phyloP scores from a whole-genome alignment of 352 stramenopile species.

The Globisporangium carolinianum region DNA sequence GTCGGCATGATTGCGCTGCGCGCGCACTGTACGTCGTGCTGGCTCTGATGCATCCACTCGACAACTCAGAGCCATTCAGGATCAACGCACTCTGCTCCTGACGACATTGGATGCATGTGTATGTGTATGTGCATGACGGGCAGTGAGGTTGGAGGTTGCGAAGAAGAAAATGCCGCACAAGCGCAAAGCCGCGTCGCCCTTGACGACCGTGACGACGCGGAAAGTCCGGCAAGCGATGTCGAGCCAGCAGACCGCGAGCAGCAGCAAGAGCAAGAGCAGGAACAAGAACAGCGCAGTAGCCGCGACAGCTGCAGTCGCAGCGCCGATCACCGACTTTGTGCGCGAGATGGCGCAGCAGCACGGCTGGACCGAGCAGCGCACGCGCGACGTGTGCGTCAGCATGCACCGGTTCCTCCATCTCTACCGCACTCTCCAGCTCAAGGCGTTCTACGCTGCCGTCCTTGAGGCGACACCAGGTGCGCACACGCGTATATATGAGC shows the following conservation, averaged over 20 bases:
- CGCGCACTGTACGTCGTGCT: conserved; percentile 22
- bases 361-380: conserved; percentile 26
- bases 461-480: conserved; percentile 30
- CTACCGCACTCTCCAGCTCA: conserved; percentile 32
- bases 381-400: conserved; percentile 21
- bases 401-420: conserved; percentile 35
- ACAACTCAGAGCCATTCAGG: too few relatives aligned
- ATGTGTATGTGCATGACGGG: neutral
- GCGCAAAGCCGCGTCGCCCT: too few relatives aligned
- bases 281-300: neutral
- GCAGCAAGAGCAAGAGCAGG: neutral
- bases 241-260: neutral
- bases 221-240: too few relatives aligned
- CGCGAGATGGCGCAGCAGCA: conserved; percentile 24
- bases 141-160: too few relatives aligned
- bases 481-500: too few relatives aligned
- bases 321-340: conserved; percentile 27
- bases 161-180: too few relatives aligned
- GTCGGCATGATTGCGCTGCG: conserved; percentile 45
- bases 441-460: conserved; percentile 30
- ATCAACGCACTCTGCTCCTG: neutral
- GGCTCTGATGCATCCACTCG: neutral
- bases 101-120: neutral
- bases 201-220: too few relatives aligned
- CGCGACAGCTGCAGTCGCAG: neutral